Evolutionary conservation across 805 yeast species (phyloP).

Genomic region (Trichomonascus vanleenenianus): DNA sequence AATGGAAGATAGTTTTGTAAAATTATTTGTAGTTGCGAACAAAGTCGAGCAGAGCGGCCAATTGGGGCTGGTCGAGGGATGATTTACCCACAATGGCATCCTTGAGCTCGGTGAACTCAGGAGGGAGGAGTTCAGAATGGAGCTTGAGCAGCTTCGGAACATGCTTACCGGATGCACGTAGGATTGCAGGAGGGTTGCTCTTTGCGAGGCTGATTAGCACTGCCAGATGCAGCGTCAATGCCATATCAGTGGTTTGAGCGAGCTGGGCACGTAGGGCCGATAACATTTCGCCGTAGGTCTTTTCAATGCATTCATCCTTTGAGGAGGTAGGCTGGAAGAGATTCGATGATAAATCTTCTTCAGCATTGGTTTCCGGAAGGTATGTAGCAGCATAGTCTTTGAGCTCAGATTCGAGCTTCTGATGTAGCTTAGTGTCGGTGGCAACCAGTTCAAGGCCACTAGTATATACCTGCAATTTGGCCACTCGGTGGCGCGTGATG

Average conservation of each 20-base stretch:
- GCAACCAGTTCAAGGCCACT: too few relatives aligned
- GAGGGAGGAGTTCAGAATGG: constrained; percentile 7
- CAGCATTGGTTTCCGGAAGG: too few relatives aligned
- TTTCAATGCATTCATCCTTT: neutral
- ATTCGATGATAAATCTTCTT: too few relatives aligned
- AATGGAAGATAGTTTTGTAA: too few relatives aligned
- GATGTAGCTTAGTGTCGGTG: neutral
- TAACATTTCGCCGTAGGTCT: neutral
- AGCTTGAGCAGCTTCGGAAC: constrained; percentile 25
- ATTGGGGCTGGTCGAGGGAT: neutral
- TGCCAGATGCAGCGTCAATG: constrained; percentile 23
- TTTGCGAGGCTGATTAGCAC: constrained; percentile 16
- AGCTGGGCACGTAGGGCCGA: constrained; percentile 11
- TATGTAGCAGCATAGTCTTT: neutral
- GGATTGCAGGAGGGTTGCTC: constrained; percentile 13
- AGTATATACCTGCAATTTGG: too few relatives aligned
- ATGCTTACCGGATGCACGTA: constrained; percentile 23
- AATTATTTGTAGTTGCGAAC: too few relatives aligned
- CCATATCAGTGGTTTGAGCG: constrained; percentile 17
- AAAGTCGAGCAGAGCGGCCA: neutral
- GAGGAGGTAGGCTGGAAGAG: too few relatives aligned
- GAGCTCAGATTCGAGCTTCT: neutral
- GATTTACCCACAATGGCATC: constrained; percentile 7
- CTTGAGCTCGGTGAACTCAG: constrained; percentile 17
- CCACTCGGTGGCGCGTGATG: too few relatives aligned